A percentile compares a stretch with the other conserved stretches of the same genome.
Conservation (phyloP, 2,329 filamentous ascomycete species). For the Xylariaceae sp. region DNA sequence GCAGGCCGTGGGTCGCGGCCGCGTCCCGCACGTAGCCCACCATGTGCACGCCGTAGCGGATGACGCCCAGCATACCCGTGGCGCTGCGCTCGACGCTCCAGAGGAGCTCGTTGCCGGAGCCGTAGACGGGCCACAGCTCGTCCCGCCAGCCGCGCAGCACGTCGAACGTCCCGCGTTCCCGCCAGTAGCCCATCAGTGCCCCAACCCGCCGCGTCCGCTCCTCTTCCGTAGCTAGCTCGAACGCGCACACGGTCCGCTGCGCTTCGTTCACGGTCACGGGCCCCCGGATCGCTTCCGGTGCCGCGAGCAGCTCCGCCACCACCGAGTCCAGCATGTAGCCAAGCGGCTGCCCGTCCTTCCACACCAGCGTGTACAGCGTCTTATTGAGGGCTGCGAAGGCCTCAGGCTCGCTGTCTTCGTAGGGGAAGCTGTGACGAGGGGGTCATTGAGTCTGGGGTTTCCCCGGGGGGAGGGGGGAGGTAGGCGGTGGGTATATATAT, state of each 20-base stretch:
- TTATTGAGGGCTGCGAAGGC: slow-evolving; percentile 59
- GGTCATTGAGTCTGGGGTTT: neutral
- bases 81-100: slow-evolving; percentile 79
- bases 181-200: slow-evolving; percentile 67
- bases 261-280: slow-evolving; percentile 63
- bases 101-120: slow-evolving; percentile 60
- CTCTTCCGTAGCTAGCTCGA: slow-evolving; percentile 57
- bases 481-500: too few relatives aligned
- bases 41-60: slow-evolving; percentile 82
- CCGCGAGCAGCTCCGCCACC: slow-evolving; percentile 49
- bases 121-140: slow-evolving; percentile 80
- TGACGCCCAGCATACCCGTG: slow-evolving; percentile 72
- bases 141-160: slow-evolving; percentile 79
- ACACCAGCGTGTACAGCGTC: slow-evolving; percentile 68
- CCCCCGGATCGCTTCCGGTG: slow-evolving; percentile 55
- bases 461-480: too few relatives aligned
- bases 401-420: slow-evolving; percentile 62
- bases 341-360: slow-evolving; percentile 56
- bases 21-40: slow-evolving; percentile 66
- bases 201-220: slow-evolving; percentile 62
- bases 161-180: slow-evolving; percentile 69
- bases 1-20: slow-evolving; percentile 57
- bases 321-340: slow-evolving; percentile 62
- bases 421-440: slow-evolving; percentile 67
- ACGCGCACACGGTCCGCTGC: slow-evolving; percentile 65